Base-by-base conservation (phyloP, 2,329 filamentous ascomycete genomes). In the Xylariaceae sp. region DNA sequence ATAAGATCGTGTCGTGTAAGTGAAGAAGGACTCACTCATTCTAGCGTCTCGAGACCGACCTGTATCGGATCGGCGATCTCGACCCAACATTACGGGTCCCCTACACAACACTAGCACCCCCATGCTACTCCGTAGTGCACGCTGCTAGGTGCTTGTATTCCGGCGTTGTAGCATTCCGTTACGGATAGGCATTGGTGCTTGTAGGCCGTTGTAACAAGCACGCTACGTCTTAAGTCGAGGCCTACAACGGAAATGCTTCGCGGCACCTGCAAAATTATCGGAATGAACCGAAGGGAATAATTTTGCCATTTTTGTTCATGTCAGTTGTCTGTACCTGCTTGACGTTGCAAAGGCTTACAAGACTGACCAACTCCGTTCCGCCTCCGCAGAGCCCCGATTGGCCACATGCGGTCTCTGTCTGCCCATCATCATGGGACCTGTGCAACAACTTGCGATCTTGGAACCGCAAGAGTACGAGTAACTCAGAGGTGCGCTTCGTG, bases 21-120 rank as follows among this genome's bases (percentile, higher is more conserved):
- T 30, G 23, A 30, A 30, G 23, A 30, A 30, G 23, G 5, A 30
- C 4, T 4, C 17, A 30, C 23, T 5, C 10, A 45, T 6, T 45
- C 11, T 45, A 45, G 42, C 42, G 42, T 11, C 17, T 8, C n/a
- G n/a, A 15, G 3, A 48, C 45, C 45, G 13, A 45, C 44, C 45
- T 54, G 57, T 53, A 50, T 58, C 60, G 55, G 58, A 58, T 56
- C 53, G 51, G 53, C 48, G 51, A 63, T 61, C 61, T 63, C 17
- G 61, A 61, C 61, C 61, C 62, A 58, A 35, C 50, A 10, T 39
- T 57, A 53, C 59, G 62, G 62, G 15, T 53, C 55, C 51, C 48
- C 47, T 49, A 49, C 4, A 6, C 5, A 4, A 6, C 5, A 45
- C 13, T 45, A 45, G 42, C 42, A 15, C 42, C 10, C 42, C 42